Conservation (phyloP, 805 yeast genomes). For the Saccharomycopsis sp. region DNA sequence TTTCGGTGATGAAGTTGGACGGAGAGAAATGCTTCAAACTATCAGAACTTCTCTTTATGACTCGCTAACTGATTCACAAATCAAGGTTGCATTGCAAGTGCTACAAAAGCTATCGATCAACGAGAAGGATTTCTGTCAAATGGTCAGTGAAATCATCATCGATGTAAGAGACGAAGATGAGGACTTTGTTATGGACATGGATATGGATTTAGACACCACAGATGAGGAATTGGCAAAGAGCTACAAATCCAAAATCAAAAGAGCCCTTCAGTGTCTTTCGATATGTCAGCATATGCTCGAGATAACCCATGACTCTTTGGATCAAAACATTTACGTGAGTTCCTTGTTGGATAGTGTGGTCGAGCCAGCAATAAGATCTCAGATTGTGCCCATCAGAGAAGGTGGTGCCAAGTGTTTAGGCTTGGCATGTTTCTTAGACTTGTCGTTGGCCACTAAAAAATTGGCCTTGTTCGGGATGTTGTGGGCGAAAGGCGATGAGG, state of each 20-base stretch:
- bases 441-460: slow-evolving; percentile 54
- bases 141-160: slow-evolving; percentile 76
- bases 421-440: slow-evolving; percentile 65
- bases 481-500: slow-evolving; percentile 56
- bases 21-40: slow-evolving; percentile 61
- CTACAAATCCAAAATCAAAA: slow-evolving; percentile 22
- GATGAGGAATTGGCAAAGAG: slow-evolving; percentile 23
- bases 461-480: slow-evolving; percentile 60
- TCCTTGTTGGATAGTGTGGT: slow-evolving; percentile 71
- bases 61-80: slow-evolving; percentile 43
- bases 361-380: slow-evolving; percentile 64
- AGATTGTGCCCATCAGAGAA: slow-evolving; percentile 44
- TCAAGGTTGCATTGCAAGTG: slow-evolving; percentile 52
- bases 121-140: slow-evolving; percentile 76
- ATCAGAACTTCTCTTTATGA: slow-evolving; percentile 54
- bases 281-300: slow-evolving; percentile 65
- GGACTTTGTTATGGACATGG: slow-evolving; percentile 24
- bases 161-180: slow-evolving; percentile 65
- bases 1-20: slow-evolving; percentile 83
- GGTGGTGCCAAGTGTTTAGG: slow-evolving; percentile 73
- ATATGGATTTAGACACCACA: slow-evolving; percentile 24
- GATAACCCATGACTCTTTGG: slow-evolving; percentile 53
- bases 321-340: slow-evolving; percentile 53
- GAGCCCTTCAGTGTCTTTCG: slow-evolving; percentile 49
- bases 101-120: slow-evolving; percentile 62